Conservation (phyloP, 2,329 filamentous ascomycete genomes). For the Calonectria leucothoes region DNA sequence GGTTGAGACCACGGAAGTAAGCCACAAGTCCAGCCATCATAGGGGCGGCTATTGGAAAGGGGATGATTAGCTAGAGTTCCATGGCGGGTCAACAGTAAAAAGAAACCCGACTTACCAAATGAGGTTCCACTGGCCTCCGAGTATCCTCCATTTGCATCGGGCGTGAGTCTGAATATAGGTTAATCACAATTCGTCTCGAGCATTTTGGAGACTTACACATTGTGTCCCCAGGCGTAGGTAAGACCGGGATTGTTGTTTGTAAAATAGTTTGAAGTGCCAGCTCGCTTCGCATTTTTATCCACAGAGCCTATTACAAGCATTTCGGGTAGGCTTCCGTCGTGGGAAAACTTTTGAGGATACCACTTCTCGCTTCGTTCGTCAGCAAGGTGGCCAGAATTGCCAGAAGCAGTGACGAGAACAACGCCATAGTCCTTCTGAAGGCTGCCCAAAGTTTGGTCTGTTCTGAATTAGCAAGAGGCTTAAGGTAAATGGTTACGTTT, state of each 20-base stretch:
- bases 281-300: background rate
- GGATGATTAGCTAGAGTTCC: background rate
- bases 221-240: background rate
- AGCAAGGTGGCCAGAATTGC: background rate
- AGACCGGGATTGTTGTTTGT: background rate
- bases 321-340: background rate
- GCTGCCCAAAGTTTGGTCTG: background rate
- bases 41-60: background rate
- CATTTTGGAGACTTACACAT: background rate
- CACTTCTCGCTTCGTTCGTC: background rate
- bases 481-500: too few relatives aligned
- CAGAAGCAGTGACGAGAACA: background rate
- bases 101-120: background rate
- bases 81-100: background rate
- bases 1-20: background rate
- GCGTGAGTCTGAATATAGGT: background rate
- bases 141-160: background rate
- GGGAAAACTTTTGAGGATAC: constrained; percentile 1
- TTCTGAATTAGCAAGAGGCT: background rate
- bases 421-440: background rate
- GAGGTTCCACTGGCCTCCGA: background rate
- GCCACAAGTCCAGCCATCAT: background rate
- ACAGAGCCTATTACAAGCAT: background rate
- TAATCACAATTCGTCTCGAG: background rate
- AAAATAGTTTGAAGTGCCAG: background rate